Evolutionary conservation across 352 stramenopile species (phyloP), one percentile per base, ranked within the genome.

Genomic region (Phytophthora ramorum): DNA sequence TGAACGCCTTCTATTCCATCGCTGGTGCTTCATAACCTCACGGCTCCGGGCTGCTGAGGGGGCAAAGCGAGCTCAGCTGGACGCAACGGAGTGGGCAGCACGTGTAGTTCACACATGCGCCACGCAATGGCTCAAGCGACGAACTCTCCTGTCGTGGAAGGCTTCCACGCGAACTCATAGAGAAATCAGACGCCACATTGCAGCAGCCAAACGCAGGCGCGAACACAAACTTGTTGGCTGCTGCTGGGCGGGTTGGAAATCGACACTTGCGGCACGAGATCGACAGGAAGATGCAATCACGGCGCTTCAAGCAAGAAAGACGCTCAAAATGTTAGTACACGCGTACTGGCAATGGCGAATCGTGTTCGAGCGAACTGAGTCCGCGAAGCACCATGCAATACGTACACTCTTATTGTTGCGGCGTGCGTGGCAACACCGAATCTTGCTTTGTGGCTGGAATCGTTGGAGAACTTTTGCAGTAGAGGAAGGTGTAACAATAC

Each of bases 171-270:
- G 35, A 41, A 14, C 13, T 40, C 55, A 24, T 30, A 43, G 32
- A 4, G n/a, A 35, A 48, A 54, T 54, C 30, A 58, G 53, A 32
- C 40, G 48, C 17, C 38, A 47, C 4, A 4, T 48, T 38, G 30
- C 14, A 26, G 41, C 47, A 9, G 9, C 47, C 14, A 43, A 34
- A 45, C 48, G 48, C 10, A 53, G 60, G 22, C 53, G 56, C 16
- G 45, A 66, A 1, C 8, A 44, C 2, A 34, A 49, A 32, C 49
- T 70, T 28, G 32, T 70, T 9, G 48, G 26, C 14, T 17, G 7
- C 14, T 71, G 41, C 32, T 74, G 66, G 66, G 17, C 8, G 0
- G 58, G 35, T 26, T 74, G 66, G 66, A 53, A 17, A 7, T 44
- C 53, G 2, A 38, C 53, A 17, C 44, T 63, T 48, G 48, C 41